Evolutionary conservation across 2,329 filamentous ascomycete species (phyloP).

Genomic region (Calcarisporium arbuscula): DNA sequence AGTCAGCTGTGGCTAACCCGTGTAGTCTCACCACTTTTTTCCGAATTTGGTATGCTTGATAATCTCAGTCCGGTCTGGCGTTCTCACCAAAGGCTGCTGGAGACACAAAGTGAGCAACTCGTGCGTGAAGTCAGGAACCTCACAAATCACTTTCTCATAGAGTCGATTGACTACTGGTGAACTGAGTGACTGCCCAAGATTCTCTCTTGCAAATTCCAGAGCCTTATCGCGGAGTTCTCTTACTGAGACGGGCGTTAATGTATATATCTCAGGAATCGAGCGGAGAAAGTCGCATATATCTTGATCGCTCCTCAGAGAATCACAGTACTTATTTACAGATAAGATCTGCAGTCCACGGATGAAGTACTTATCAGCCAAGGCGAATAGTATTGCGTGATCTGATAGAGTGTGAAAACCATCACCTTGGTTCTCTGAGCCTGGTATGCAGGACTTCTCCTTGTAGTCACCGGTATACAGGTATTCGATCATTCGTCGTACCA

Average conservation of each 20-base stretch:
- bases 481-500: conserved; percentile 1
- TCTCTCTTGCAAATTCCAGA: no score
- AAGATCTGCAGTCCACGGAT: not conserved
- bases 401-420: not conserved
- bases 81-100: no score
- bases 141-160: no score
- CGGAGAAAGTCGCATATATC: not conserved
- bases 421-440: not conserved
- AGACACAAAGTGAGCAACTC: no score
- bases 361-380: conserved; percentile 1
- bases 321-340: not conserved
- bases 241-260: not conserved
- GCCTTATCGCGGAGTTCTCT: not conserved
- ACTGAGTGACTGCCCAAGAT: no score
- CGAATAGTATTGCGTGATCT: not conserved
- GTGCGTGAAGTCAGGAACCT: no score
- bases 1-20: no score
- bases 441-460: no score
- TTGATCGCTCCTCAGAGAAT: not conserved
- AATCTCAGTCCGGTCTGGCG: no score
- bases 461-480: conserved; percentile 6
- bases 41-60: no score
- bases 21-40: no score
- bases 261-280: not conserved
- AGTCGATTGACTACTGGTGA: no score